phyloP scores from a whole-genome alignment of 805 yeast genomes.

The Monosporozyma servazzii region DNA sequence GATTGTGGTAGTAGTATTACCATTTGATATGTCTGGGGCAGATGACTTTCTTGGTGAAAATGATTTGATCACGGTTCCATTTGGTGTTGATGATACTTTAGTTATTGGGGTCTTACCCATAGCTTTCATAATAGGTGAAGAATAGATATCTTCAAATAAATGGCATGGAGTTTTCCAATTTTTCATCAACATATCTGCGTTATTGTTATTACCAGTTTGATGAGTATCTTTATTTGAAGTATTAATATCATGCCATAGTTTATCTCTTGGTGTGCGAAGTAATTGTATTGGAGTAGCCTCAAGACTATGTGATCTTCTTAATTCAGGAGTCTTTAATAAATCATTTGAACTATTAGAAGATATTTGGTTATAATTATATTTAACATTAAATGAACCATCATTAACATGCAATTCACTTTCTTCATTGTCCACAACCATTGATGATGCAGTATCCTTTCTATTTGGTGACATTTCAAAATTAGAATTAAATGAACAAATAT shows the following conservation, averaged over 20 bases:
- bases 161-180: constrained; percentile 30
- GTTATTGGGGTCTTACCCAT: constrained; percentile 15
- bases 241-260: not conserved
- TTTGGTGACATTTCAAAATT: constrained; percentile 27
- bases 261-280: constrained; percentile 19
- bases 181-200: constrained; percentile 9
- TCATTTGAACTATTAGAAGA: not conserved
- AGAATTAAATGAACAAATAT: constrained; percentile 29
- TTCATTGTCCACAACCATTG: not conserved
- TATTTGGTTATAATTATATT: not conserved
- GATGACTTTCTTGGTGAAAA: constrained; percentile 13
- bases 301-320: constrained; percentile 8
- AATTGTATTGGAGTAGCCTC: constrained; percentile 21
- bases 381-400: not conserved
- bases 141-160: constrained; percentile 26
- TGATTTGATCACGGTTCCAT: constrained; percentile 9
- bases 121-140: constrained; percentile 26
- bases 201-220: not conserved
- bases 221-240: not conserved
- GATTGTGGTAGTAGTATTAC: constrained; percentile 1
- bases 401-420: not conserved
- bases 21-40: constrained; percentile 7
- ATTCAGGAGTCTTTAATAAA: constrained; percentile 17
- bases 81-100: constrained; percentile 13
- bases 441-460: constrained; percentile 1